Conservation (phyloP, 192 early-diverging fungal species). For the Lunasporangiospora selenospora region DNA sequence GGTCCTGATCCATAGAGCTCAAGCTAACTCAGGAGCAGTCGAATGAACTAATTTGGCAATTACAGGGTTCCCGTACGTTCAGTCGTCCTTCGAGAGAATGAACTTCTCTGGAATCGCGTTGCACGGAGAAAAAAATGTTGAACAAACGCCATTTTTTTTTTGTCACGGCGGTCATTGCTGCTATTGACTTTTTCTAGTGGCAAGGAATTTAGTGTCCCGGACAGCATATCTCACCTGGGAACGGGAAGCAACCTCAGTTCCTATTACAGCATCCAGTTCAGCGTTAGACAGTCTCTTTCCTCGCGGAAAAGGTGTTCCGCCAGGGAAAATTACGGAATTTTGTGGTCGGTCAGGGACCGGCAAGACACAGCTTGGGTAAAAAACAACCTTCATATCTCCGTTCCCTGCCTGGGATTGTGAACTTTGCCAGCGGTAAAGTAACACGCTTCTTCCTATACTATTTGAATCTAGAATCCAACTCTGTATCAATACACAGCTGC, state of each 20-base stretch:
- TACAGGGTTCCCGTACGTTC: conserved; percentile 12
- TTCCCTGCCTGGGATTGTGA: not conserved
- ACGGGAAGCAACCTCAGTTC: conserved; percentile 8
- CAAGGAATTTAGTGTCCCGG: not conserved
- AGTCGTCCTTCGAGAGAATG: no score
- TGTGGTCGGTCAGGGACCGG: conserved; percentile 30
- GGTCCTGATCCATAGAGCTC: conserved; percentile 15
- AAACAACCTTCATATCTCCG: not conserved
- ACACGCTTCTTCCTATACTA: not conserved
- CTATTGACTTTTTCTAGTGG: no score
- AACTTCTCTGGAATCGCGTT: no score
- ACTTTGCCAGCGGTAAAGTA: not conserved
- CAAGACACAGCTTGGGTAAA: conserved; percentile 43
- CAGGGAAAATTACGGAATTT: conserved; percentile 37
- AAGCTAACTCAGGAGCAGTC: conserved; percentile 13
- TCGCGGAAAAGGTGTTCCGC: conserved; percentile 7
- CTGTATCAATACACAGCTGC: conserved; percentile 37
- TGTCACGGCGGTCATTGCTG: no score
- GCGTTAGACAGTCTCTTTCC: conserved; percentile 32
- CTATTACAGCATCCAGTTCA: conserved; percentile 28
- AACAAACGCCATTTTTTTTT: no score
- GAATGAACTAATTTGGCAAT: conserved; percentile 7
- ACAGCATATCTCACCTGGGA: not conserved
- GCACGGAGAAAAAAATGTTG: no score
- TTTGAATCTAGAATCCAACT: conserved; percentile 37